Conservation (phyloP, 306 rosid species). For the Prunus padus region DNA sequence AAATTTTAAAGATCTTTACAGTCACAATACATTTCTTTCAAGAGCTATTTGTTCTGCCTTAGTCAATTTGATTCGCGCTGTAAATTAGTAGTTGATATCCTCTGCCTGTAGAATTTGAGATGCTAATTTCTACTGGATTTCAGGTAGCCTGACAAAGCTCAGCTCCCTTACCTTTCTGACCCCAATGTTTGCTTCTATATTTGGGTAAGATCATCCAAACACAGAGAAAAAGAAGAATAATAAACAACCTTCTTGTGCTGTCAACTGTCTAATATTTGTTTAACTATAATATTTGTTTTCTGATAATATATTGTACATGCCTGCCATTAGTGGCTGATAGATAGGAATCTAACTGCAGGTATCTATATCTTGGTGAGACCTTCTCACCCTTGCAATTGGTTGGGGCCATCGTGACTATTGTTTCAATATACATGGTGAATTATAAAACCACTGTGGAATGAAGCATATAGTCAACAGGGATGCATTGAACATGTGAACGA, state of each 20-base stretch:
- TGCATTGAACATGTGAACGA: constrained; percentile 18
- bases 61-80: not conserved
- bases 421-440: constrained; percentile 85
- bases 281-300: not conserved
- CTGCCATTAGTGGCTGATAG: constrained; percentile 5
- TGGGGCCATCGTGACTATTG: constrained; percentile 81
- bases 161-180: constrained; percentile 96
- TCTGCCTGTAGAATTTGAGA: not conserved
- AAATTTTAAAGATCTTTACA: not conserved
- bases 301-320: not conserved
- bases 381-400: constrained; percentile 81
- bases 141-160: constrained; percentile 98
- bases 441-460: constrained; percentile 49
- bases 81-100: constrained; percentile 13
- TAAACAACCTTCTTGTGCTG: not conserved
- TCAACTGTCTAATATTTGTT: not conserved
- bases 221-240: not conserved
- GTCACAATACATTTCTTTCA: not conserved
- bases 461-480: constrained; percentile 18
- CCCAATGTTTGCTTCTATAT: constrained; percentile 95
- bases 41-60: not conserved
- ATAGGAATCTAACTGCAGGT: constrained; percentile 49
- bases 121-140: constrained; percentile 26
- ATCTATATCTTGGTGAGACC: constrained; percentile 79
- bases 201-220: constrained; percentile 66